Conservation (phyloP, 495 filamentous ascomycete genomes). For the Chaetomium cochliodes region DNA sequence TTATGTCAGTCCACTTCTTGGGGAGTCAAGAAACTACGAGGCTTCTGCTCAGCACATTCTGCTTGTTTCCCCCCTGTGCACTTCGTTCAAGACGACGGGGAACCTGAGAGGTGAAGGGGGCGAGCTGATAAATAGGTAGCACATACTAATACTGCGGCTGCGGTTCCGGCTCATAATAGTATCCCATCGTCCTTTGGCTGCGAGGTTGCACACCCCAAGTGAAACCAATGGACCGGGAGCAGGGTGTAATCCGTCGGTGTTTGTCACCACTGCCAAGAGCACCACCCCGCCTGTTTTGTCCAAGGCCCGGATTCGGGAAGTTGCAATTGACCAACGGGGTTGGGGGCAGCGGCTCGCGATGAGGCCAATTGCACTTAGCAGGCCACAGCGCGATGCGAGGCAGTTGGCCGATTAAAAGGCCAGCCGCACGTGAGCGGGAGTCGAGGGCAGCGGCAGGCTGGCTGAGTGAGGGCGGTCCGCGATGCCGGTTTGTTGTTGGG, state of each 20-base stretch:
- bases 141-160: constrained; percentile 16
- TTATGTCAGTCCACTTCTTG: background rate
- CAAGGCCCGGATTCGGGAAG: too few relatives aligned
- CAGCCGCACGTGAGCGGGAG: background rate
- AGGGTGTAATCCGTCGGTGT: background rate
- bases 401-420: background rate
- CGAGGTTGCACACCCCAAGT: background rate
- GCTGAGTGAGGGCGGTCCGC: background rate
- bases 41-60: background rate
- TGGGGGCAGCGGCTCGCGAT: background rate
- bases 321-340: background rate
- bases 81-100: background rate
- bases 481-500: background rate
- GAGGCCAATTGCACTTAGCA: background rate
- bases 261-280: background rate
- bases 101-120: background rate
- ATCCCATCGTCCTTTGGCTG: background rate
- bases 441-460: background rate
- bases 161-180: constrained; percentile 18
- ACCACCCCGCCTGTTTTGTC: background rate
- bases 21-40: background rate
- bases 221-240: background rate
- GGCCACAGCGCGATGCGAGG: background rate
- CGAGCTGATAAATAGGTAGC: background rate
- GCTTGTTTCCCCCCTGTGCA: background rate